Conservation (phyloP, 139 green algal species). For the Trebouxia sp. region DNA sequence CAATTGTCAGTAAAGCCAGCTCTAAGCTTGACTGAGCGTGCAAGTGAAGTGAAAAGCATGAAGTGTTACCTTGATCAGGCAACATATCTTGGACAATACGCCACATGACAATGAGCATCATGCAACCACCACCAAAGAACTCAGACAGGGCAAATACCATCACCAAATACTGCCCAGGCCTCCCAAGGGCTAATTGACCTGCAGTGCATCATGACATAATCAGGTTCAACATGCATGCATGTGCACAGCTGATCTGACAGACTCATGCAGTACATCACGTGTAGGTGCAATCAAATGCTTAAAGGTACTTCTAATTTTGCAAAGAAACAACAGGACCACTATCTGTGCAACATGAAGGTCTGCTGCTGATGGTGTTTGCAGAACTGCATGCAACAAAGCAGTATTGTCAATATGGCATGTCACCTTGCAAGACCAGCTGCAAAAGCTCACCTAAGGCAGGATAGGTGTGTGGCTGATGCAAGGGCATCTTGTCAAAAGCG, state of each 20-base stretch:
- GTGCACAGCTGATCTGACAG: too few species aligned
- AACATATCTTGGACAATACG: constrained; percentile 45
- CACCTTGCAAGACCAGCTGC: not conserved
- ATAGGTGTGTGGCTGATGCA: constrained; percentile 32
- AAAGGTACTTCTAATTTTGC: too few species aligned
- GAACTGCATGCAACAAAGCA: too few species aligned
- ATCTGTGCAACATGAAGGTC: too few species aligned
- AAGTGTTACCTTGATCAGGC: constrained; percentile 27
- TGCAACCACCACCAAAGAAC: constrained; percentile 46
- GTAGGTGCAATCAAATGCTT: too few species aligned
- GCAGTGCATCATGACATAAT: not conserved
- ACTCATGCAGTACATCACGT: too few species aligned
- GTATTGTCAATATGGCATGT: too few species aligned
- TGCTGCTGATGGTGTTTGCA: too few species aligned
- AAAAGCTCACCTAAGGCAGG: constrained; percentile 38
- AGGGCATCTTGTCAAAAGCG: constrained; percentile 41
- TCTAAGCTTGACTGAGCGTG: too few species aligned
- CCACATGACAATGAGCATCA: constrained; percentile 51
- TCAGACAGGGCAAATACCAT: constrained; percentile 42
- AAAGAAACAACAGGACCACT: too few species aligned
- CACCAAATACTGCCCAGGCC: constrained; percentile 35
- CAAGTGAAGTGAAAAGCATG: too few species aligned
- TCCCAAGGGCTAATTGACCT: constrained; percentile 34
- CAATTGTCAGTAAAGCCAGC: too few species aligned
- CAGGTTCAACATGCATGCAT: not conserved